Evolutionary conservation across 257 asterid species (phyloP).

Genomic region (Fraxinus pennsylvanica): DNA sequence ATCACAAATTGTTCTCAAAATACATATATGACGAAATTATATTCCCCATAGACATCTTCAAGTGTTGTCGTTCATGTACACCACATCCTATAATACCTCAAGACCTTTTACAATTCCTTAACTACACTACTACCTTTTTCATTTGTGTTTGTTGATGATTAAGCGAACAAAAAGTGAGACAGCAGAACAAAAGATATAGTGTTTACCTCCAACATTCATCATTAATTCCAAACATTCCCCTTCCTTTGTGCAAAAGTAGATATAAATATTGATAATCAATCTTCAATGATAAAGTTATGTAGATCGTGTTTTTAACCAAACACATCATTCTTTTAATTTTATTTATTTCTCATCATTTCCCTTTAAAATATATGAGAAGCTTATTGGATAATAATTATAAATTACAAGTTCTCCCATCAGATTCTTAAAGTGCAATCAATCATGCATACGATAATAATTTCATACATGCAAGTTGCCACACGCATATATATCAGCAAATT

Average conservation of each 20-base stretch:
- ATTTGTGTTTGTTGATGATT: background rate
- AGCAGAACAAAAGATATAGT: background rate
- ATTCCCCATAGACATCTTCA: too few relatives aligned
- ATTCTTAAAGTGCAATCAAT: background rate
- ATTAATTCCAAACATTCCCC: slow-evolving; percentile 2
- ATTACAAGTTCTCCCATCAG: background rate
- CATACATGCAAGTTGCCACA: background rate
- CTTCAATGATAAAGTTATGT: background rate
- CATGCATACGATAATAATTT: background rate
- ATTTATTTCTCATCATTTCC: background rate
- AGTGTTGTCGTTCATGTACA: too few relatives aligned
- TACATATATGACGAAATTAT: too few relatives aligned
- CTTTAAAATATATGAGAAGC: background rate
- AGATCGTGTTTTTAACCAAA: background rate
- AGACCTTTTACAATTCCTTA: background rate
- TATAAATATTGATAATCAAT: background rate
- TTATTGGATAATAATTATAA: background rate
- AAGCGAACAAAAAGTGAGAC: slow-evolving; percentile 1
- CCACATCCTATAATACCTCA: background rate
- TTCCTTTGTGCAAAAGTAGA: background rate
- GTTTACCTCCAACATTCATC: background rate
- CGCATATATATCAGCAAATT: too few relatives aligned
- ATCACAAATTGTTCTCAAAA: too few relatives aligned
- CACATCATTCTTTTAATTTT: background rate
- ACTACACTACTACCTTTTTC: background rate